Evolutionary conservation across 306 rosid genomes (phyloP).

Genomic region (Abrus precatorius): DNA sequence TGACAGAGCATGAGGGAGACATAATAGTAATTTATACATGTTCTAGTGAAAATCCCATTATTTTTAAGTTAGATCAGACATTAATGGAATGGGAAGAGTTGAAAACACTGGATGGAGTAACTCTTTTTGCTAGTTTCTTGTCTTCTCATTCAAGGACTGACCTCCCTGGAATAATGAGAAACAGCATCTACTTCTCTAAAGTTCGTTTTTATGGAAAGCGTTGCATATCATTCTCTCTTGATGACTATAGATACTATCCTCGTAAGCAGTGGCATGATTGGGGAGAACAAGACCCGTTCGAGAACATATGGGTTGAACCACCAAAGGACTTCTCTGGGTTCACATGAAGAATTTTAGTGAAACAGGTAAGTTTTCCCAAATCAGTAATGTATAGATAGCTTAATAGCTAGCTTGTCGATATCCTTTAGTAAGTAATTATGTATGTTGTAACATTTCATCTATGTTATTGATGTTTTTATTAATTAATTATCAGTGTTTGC

Average conservation of each 20-base stretch:
- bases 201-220: slow-evolving; percentile 87
- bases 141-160: slow-evolving; percentile 75
- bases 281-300: slow-evolving; percentile 89
- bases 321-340: slow-evolving; percentile 72
- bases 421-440: slow-evolving; percentile 24
- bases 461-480: slow-evolving; percentile 2
- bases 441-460: slow-evolving; percentile 27
- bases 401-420: slow-evolving; percentile 26
- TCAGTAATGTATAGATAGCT: slow-evolving; percentile 34
- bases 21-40: slow-evolving; percentile 81
- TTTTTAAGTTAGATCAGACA: slow-evolving; percentile 71
- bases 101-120: slow-evolving; percentile 70
- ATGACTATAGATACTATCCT: slow-evolving; percentile 74
- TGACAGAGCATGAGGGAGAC: slow-evolving; percentile 79
- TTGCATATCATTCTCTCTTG: slow-evolving; percentile 81
- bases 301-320: slow-evolving; percentile 86
- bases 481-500: slow-evolving; percentile 35
- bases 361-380: slow-evolving; percentile 48
- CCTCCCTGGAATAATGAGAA: slow-evolving; percentile 77
- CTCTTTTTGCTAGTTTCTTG: slow-evolving; percentile 81
- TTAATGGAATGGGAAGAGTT: slow-evolving; percentile 83
- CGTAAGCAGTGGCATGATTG: slow-evolving; percentile 90
- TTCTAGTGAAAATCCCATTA: slow-evolving; percentile 79
- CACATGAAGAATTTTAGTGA: slow-evolving; percentile 54
- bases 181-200: slow-evolving; percentile 80